Percentiles rank a stretch among this genome's conserved stretches.
phyloP scores from a whole-genome alignment of 495 filamentous ascomycete species.

The Copromyces sp. region DNA sequence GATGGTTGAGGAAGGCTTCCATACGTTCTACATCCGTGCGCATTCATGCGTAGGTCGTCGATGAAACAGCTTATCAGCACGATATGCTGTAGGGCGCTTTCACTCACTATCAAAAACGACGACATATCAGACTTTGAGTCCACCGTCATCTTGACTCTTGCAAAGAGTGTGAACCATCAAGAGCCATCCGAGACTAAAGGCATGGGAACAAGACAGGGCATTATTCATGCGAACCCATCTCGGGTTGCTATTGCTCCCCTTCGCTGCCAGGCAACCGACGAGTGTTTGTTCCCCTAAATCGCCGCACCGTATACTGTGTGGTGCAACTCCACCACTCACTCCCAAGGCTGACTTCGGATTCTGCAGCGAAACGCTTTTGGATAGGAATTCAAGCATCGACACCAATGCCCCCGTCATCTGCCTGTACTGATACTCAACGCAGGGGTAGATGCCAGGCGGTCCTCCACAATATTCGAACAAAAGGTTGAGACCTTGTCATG shows the following conservation, averaged over 20 bases:
- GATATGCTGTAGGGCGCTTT: not conserved
- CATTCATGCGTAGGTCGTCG: conserved; percentile 15
- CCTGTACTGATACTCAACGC: not conserved
- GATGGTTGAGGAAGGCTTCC: conserved; percentile 19
- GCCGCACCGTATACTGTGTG: not conserved
- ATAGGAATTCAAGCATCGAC: not conserved
- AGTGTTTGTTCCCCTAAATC: not conserved
- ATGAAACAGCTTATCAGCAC: not conserved
- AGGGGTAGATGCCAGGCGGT: not conserved
- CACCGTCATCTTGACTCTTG: not conserved
- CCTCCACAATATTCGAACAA: not conserved
- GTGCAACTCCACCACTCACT: not conserved
- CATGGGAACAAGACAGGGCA: not conserved
- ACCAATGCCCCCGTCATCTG: not conserved
- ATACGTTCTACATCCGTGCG: conserved; percentile 24
- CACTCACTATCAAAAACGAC: not conserved
- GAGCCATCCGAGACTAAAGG: not conserved
- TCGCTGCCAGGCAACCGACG: not conserved
- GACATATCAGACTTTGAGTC: not conserved
- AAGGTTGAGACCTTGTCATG: not conserved
- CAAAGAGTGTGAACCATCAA: not conserved
- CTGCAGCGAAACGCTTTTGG: not conserved
- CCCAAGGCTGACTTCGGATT: not conserved
- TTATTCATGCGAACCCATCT: not conserved
- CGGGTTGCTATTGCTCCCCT: not conserved